phyloP scores from a whole-genome alignment of 257 asterid genomes.

The Asclepias syriaca region DNA sequence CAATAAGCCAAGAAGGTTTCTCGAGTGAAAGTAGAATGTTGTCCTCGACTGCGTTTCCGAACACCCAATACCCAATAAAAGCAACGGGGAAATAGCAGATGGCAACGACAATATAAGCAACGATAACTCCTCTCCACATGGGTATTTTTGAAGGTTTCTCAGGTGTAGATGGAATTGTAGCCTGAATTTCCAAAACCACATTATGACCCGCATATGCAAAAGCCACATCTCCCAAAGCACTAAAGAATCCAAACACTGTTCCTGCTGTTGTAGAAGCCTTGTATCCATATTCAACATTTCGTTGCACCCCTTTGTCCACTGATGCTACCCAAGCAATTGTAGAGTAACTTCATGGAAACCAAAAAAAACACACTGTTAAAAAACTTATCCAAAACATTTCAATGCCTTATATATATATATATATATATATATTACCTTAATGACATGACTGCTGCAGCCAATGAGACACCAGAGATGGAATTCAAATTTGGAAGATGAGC shows the following conservation, averaged over 20 bases:
- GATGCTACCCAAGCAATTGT: slow-evolving; percentile 94
- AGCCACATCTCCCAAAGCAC: slow-evolving; percentile 81
- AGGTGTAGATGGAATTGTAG: slow-evolving; percentile 88
- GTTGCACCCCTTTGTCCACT: slow-evolving; percentile 53
- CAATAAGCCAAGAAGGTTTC: slow-evolving; percentile 79
- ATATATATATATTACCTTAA: slow-evolving; percentile 39
- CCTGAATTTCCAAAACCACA: slow-evolving; percentile 85
- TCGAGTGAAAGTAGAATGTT: slow-evolving; percentile 53
- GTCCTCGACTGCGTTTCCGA: slow-evolving; percentile 52
- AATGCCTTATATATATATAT: no score
- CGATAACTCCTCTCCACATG: slow-evolving; percentile 92
- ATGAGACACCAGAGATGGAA: slow-evolving; percentile 77
- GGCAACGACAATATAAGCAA: slow-evolving; percentile 84
- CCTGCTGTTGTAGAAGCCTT: slow-evolving; percentile 47
- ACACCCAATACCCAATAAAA: slow-evolving; percentile 63
- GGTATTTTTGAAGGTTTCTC: slow-evolving; percentile 84
- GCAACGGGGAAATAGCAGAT: slow-evolving; percentile 93
- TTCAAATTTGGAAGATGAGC: slow-evolving; percentile 92
- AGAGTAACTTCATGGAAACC: slow-evolving; percentile 46
- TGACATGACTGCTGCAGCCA: slow-evolving; percentile 96
- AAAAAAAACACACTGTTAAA: neutral
- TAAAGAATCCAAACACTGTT: slow-evolving; percentile 65
- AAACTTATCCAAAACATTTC: neutral
- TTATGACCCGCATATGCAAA: slow-evolving; percentile 96
- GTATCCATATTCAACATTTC: slow-evolving; percentile 61